phyloP scores from a whole-genome alignment of 139 green algal genomes.

The Zygnema circumcarinatum region DNA sequence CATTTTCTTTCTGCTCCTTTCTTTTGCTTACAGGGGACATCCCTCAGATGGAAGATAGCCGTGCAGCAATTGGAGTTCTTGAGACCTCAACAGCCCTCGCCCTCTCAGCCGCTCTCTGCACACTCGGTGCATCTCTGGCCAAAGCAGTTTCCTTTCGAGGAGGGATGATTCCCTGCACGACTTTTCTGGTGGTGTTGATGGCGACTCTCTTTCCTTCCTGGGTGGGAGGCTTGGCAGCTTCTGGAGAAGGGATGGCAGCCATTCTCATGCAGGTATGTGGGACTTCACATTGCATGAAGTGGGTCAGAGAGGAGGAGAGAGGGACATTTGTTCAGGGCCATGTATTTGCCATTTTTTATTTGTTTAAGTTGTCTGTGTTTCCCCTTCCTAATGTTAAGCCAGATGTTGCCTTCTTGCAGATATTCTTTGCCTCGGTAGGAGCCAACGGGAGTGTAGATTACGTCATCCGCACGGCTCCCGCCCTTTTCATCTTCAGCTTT shows the following conservation, averaged over 20 bases:
- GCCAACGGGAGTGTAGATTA: slow-evolving; percentile 76
- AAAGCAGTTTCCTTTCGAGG: slow-evolving; percentile 47
- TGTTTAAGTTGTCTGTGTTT: too few relatives aligned
- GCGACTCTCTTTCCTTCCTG: slow-evolving; percentile 70
- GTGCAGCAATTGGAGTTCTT: neutral
- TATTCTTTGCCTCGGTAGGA: slow-evolving; percentile 91
- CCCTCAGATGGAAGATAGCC: too few relatives aligned
- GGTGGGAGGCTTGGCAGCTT: slow-evolving; percentile 69
- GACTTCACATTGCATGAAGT: too few relatives aligned
- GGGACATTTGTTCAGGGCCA: too few relatives aligned
- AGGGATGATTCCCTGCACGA: slow-evolving; percentile 72
- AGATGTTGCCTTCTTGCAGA: too few relatives aligned
- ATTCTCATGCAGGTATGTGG: slow-evolving; percentile 87
- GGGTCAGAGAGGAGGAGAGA: too few relatives aligned
- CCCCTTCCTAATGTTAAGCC: too few relatives aligned
- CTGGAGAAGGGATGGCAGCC: slow-evolving; percentile 78
- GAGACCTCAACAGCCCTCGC: slow-evolving; percentile 48
- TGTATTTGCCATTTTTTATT: too few relatives aligned
- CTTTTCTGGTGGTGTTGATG: slow-evolving; percentile 73
- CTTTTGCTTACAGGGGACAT: too few relatives aligned
- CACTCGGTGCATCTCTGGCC: slow-evolving; percentile 31
- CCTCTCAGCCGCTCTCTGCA: slow-evolving; percentile 53
- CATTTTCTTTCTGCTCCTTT: too few relatives aligned
- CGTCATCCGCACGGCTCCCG: slow-evolving; percentile 79
- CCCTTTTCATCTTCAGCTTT: slow-evolving; percentile 84